phyloP scores from a whole-genome alignment of 2,329 filamentous ascomycete species.

The Knufia fluminis region DNA sequence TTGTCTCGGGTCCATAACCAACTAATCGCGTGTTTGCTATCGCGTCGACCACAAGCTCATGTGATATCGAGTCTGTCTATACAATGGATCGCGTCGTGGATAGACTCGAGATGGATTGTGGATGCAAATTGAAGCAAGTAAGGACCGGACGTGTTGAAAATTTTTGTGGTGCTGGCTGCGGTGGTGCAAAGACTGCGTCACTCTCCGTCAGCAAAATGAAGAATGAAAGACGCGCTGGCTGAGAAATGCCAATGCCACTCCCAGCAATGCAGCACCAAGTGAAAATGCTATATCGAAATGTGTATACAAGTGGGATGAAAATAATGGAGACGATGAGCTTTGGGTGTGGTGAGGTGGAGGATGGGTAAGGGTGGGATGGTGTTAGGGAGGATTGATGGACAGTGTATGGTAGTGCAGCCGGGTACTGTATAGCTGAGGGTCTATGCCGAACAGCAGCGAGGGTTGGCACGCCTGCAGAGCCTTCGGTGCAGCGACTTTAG shows the following conservation, averaged over 20 bases:
- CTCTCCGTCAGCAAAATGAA: slow-evolving; percentile 4
- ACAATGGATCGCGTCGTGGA: slow-evolving; percentile 3
- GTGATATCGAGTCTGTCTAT: slow-evolving; percentile 5
- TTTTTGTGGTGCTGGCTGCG: slow-evolving; percentile 3
- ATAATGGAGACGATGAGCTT: slow-evolving; percentile 6
- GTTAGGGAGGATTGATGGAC: slow-evolving; percentile 9
- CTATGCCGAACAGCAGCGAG: slow-evolving; percentile 2
- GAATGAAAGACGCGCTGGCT: slow-evolving; percentile 6
- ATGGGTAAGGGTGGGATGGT: slow-evolving; percentile 4
- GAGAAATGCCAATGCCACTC: not conserved
- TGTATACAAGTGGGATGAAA: slow-evolving; percentile 7
- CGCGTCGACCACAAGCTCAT: slow-evolving; percentile 18
- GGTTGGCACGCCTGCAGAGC: slow-evolving; percentile 6
- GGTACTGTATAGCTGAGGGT: slow-evolving; percentile 11
- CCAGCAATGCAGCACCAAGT: not conserved
- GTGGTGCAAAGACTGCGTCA: slow-evolving; percentile 6
- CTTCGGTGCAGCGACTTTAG: slow-evolving; percentile 7
- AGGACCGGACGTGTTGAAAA: slow-evolving; percentile 10
- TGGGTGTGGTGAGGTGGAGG: slow-evolving; percentile 4
- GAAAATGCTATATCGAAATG: slow-evolving; percentile 1
- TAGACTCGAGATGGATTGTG: slow-evolving; percentile 4
- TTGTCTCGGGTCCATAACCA: slow-evolving; percentile 24
- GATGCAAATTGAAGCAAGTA: not conserved
- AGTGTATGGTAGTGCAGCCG: slow-evolving; percentile 6
- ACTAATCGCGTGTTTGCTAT: slow-evolving; percentile 14